Base-by-base conservation (phyloP, 805 yeast genomes). In the Alloascoidea hylecoeti region DNA sequence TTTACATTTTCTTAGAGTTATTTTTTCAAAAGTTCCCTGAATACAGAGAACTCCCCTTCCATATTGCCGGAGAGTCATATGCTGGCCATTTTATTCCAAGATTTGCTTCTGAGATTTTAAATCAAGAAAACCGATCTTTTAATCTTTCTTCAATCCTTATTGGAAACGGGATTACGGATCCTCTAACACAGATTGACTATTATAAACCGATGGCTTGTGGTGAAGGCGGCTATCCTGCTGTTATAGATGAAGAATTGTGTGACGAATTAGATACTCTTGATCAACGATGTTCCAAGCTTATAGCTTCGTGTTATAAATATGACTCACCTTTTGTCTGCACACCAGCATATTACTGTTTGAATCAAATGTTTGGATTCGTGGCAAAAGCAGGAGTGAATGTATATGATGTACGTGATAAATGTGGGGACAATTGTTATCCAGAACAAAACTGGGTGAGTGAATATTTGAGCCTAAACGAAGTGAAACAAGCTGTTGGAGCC, bases 121-220 rank as follows among this genome's bases (percentile, higher is more conserved):
- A 48, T 42, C 68, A 51, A 47, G 46, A 40, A 51, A 78, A 76
- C 52, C 61, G 74, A 40, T 59, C 68, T 15, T 75, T 78, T 50
- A 72, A 83, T 49, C 65, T 86, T 46, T 62, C 80, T 9, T 82
- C 95, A 2, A 77, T 88, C 15, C 52, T 88, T 53, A 88, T 88
- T 50, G 97, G 97, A 44, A 88, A 88, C 55, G 96, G 97, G 38
- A 72, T 88, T 47, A 84, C 95, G 27, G 94, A 85, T 56, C 80
- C 94, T 2, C 63, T 79, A 42, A 68, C 71, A 34, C 96, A 86
- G 64, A 76, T 78, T 51, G 70, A 70, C 41, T 75, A 76, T 57
- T 86, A 84, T 53, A 74, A 79, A 56, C 94, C 92, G 45, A 88
- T 88, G 96, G 94, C 94, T 3, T 89, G 97, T 59, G 88, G 94